These are phyloP conservation scores for Candida gigantensis DNA, from an alignment of 1,139 yeast species.

Conservation along the genomic window DNA sequence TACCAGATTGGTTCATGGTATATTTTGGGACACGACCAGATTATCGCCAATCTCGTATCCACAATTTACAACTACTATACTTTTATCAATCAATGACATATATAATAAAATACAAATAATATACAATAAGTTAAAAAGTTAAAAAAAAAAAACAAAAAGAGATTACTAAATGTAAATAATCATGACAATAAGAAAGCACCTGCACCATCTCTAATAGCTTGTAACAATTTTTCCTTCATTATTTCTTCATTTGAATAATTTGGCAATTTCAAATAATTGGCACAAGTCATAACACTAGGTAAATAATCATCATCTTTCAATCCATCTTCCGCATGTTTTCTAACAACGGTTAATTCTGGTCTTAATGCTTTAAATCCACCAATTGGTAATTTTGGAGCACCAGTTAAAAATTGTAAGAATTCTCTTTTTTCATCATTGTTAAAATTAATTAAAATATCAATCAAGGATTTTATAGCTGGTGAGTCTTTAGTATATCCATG, in stretches of 20 bases:
- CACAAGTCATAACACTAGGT: constrained; percentile 99
- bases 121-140: neutral
- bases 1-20: too few species aligned
- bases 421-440: constrained; percentile 56
- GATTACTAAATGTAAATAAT: too few species aligned
- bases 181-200: constrained; percentile 82
- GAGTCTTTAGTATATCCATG: constrained; percentile 88
- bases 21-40: too few species aligned
- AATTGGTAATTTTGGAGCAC: constrained; percentile 88
- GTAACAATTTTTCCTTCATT: constrained; percentile 57
- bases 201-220: constrained; percentile 86
- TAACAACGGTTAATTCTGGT: constrained; percentile 86
- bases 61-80: too few species aligned
- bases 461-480: constrained; percentile 56
- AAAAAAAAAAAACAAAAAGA: neutral
- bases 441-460: constrained; percentile 62
- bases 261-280: constrained; percentile 88
- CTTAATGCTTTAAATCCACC: constrained; percentile 87
- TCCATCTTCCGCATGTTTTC: constrained; percentile 72
- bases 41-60: too few species aligned
- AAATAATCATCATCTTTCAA: constrained; percentile 75
- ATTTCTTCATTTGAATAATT: constrained; percentile 66
- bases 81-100: too few species aligned
- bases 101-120: neutral
- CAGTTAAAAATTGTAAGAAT: constrained; percentile 87